These are phyloP conservation scores for Vigna mungo DNA, from an alignment of 306 rosid genomes.

Conservation along the genomic window DNA sequence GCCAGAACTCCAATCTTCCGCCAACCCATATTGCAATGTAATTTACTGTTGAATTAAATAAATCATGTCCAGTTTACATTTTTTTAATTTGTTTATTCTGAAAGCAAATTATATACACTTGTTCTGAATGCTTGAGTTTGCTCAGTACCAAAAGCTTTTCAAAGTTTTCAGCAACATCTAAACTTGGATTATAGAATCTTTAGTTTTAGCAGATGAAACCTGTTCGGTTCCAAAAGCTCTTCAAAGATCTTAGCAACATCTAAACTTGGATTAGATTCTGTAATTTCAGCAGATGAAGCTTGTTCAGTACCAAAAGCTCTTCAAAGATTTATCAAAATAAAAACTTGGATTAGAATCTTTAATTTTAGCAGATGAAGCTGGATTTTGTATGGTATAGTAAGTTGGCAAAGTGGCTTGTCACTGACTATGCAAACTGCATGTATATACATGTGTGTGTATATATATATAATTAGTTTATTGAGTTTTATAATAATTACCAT, in stretches of 20 bases:
- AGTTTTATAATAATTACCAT: too few relatives aligned
- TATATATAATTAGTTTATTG: too few relatives aligned
- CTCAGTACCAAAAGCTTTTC: neutral
- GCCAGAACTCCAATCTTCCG: slow-evolving; percentile 9
- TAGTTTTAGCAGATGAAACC: neutral
- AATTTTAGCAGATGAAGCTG: neutral
- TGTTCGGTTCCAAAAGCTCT: neutral
- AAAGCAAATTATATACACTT: slow-evolving; percentile 7
- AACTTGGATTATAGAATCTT: slow-evolving; percentile 3
- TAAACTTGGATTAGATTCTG: slow-evolving; percentile 8
- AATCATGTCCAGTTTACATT: slow-evolving; percentile 19
- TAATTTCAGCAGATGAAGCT: slow-evolving; percentile 13
- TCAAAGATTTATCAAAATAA: neutral
- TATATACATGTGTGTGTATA: neutral
- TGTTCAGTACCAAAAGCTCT: slow-evolving; percentile 1
- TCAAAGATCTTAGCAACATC: neutral
- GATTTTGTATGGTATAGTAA: neutral
- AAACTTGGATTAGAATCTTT: slow-evolving; percentile 8
- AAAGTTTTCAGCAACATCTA: neutral
- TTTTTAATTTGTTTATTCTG: slow-evolving; percentile 18
- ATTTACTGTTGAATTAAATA: slow-evolving; percentile 19
- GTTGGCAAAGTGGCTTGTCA: neutral
- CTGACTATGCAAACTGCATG: neutral
- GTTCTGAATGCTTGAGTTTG: slow-evolving; percentile 32
- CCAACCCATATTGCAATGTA: slow-evolving; percentile 36